Evolutionary conservation across 306 rosid species (phyloP).

Genomic region (Prinsepia uniflora): DNA sequence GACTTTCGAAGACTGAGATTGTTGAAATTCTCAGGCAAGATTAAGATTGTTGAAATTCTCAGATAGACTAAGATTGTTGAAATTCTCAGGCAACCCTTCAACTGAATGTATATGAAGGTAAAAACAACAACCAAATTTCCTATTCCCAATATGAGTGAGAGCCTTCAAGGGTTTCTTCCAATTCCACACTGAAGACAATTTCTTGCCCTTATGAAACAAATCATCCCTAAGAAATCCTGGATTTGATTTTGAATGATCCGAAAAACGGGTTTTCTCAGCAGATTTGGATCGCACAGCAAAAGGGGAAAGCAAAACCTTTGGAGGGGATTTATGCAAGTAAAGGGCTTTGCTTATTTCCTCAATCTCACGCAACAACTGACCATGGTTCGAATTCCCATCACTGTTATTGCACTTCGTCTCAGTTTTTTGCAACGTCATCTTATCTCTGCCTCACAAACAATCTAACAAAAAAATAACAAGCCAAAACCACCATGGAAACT

Average conservation of each 20-base stretch:
- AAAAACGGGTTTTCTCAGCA: conserved; percentile 31
- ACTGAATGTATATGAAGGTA: conserved; percentile 62
- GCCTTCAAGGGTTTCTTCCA: conserved; percentile 85
- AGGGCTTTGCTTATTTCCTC: conserved; percentile 80
- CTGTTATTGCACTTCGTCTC: conserved; percentile 28
- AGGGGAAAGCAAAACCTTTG: conserved; percentile 27
- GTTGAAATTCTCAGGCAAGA: too few species aligned
- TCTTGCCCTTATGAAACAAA: conserved; percentile 37
- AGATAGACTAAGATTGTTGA: conserved; percentile 38
- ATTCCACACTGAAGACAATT: conserved; percentile 52
- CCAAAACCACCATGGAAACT: not conserved
- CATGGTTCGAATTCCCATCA: conserved; percentile 32
- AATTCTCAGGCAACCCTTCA: conserved; percentile 53
- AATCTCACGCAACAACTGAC: conserved; percentile 55
- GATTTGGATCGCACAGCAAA: conserved; percentile 39
- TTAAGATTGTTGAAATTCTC: conserved; percentile 41
- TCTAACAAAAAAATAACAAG: conserved; percentile 24
- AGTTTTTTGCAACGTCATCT: conserved; percentile 36
- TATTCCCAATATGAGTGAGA: conserved; percentile 54
- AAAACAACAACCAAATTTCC: conserved; percentile 53
- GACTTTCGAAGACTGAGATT: conserved; percentile 33
- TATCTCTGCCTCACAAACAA: conserved; percentile 11
- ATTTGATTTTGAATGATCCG: conserved; percentile 28
- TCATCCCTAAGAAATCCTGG: conserved; percentile 35
- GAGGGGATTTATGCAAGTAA: conserved; percentile 43